Conservation (phyloP, 2,329 filamentous ascomycete species). For the Neurospora sp. region DNA sequence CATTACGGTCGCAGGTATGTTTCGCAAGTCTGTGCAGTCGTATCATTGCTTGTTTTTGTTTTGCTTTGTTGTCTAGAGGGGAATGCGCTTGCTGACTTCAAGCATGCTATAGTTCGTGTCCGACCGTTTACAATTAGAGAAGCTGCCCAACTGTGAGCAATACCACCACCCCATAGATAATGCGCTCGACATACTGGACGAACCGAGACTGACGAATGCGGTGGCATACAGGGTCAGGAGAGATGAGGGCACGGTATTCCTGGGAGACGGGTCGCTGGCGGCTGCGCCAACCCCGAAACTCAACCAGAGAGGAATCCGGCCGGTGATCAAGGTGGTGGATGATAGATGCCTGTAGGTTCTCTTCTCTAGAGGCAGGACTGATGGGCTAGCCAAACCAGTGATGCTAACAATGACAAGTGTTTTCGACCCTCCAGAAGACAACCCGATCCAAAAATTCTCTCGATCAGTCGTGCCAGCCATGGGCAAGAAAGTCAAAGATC, state of each 20-base stretch:
- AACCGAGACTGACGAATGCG: neutral
- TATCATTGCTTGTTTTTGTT: neutral
- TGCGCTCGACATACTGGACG: slow-evolving; percentile 2
- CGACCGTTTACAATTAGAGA: slow-evolving; percentile 77
- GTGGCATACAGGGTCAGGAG: slow-evolving; percentile 39
- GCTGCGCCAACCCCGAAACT: slow-evolving; percentile 75
- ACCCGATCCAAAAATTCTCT: slow-evolving; percentile 78
- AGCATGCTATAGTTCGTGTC: slow-evolving; percentile 45
- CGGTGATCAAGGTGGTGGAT: slow-evolving; percentile 93
- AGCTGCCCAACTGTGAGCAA: slow-evolving; percentile 71
- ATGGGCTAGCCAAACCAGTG: neutral
- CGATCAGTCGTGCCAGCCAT: slow-evolving; percentile 64
- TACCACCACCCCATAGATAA: neutral
- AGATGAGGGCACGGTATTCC: slow-evolving; percentile 82
- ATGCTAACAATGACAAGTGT: slow-evolving; percentile 47
- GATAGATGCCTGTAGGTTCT: slow-evolving; percentile 80
- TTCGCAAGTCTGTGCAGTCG: neutral
- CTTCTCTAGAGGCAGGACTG: neutral
- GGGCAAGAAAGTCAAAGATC: slow-evolving; percentile 91
- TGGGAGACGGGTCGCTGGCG: slow-evolving; percentile 96
- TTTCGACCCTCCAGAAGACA: slow-evolving; percentile 95
- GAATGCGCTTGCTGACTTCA: slow-evolving; percentile 19
- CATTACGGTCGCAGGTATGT: slow-evolving; percentile 47
- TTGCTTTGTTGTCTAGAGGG: neutral
- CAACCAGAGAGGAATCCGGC: slow-evolving; percentile 73